Conservation (phyloP, 306 rosid genomes). For the Abrus precatorius region DNA sequence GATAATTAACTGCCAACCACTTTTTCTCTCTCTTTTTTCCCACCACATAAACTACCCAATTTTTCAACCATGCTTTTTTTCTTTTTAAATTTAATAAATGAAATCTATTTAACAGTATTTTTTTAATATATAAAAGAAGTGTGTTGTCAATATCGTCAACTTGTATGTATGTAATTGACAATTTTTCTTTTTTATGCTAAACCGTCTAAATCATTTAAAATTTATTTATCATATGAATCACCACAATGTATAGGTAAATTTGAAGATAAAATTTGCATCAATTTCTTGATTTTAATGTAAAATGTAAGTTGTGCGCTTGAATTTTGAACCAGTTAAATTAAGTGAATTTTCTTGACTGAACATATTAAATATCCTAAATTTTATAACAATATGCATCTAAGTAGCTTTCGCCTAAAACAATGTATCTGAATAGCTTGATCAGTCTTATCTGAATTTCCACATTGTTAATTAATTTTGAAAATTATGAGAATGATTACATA, state of each 20-base stretch:
- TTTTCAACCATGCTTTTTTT: conserved; percentile 13
- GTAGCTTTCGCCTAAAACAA: background rate
- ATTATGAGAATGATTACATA: background rate
- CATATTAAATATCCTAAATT: background rate
- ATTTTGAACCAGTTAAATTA: too few species aligned
- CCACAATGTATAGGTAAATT: background rate
- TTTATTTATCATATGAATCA: conserved; percentile 2
- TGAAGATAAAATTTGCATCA: background rate
- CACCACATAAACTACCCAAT: conserved; percentile 25
- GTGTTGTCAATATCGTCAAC: conserved; percentile 17
- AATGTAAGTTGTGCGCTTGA: background rate
- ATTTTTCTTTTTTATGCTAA: background rate
- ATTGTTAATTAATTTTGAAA: background rate
- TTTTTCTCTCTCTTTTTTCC: conserved; percentile 32
- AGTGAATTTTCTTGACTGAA: background rate
- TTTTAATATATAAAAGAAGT: background rate
- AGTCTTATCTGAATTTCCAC: background rate
- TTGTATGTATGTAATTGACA: background rate
- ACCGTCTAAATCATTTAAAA: background rate
- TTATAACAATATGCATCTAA: background rate
- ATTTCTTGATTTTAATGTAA: background rate
- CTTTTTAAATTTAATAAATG: background rate
- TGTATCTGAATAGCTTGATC: background rate
- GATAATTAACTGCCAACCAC: conserved; percentile 45
- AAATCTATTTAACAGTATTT: background rate